phyloP scores from a whole-genome alignment of 2,329 filamentous ascomycete species.

The Penicillium sp. region DNA sequence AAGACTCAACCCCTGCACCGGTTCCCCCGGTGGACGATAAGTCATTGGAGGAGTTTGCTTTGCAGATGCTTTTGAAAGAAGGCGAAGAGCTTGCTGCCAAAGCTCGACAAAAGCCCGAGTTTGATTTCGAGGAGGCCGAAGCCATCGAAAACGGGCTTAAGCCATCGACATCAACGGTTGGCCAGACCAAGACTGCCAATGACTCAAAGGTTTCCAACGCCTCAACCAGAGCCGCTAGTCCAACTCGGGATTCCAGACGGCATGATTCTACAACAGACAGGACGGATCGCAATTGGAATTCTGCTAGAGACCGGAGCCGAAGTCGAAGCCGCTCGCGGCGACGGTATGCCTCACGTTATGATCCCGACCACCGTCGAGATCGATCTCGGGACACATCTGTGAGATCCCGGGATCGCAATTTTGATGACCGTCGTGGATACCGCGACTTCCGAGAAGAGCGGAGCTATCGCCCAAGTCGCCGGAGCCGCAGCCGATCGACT shows the following conservation, averaged over 20 bases:
- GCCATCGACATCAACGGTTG: constrained; percentile 21
- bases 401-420: constrained; percentile 33
- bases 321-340: constrained; percentile 33
- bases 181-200: constrained; percentile 26
- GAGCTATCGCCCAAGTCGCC: constrained; percentile 34
- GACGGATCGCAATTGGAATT: constrained; percentile 24
- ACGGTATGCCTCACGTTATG: constrained; percentile 29
- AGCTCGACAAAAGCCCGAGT: constrained; percentile 49
- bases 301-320: constrained; percentile 29
- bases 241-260: constrained; percentile 29
- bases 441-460: constrained; percentile 33
- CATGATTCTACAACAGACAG: constrained; percentile 29
- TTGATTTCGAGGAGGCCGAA: constrained; percentile 50
- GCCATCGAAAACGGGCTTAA: constrained; percentile 41
- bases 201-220: constrained; percentile 30
- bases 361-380: constrained; percentile 30
- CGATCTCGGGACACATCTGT: constrained; percentile 30
- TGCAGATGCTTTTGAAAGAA: constrained; percentile 54
- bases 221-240: constrained; percentile 30
- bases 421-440: constrained; percentile 33
- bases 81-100: constrained; percentile 55
- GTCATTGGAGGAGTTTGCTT: constrained; percentile 54
- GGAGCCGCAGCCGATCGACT: constrained; percentile 37
- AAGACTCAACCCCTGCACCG: constrained; percentile 33
- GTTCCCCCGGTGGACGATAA: constrained; percentile 49